Conservation (phyloP, 2,329 filamentous ascomycete species). For the Sphaerulina populicola region DNA sequence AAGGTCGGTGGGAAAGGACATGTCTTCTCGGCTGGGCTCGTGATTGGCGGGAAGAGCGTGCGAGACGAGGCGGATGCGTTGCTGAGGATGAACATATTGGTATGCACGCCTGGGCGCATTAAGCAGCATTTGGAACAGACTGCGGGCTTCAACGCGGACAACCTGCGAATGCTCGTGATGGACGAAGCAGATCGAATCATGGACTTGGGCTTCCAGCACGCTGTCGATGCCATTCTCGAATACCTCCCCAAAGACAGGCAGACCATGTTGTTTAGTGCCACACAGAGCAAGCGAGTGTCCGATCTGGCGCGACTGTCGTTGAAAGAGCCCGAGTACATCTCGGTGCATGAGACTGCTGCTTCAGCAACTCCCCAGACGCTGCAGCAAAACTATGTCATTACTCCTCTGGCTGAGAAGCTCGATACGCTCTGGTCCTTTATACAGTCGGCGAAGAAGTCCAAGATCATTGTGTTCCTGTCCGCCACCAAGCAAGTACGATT, state of each 20-base stretch:
- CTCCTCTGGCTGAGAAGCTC: constrained; percentile 77
- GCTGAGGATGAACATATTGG: constrained; percentile 89
- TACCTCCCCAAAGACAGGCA: constrained; percentile 80
- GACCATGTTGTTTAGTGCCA: constrained; percentile 91
- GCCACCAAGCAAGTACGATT: constrained; percentile 96
- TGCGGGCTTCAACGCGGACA: constrained; percentile 77
- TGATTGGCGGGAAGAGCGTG: constrained; percentile 88
- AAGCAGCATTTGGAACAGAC: constrained; percentile 94
- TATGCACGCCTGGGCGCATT: constrained; percentile 91
- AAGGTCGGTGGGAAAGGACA: constrained; percentile 80
- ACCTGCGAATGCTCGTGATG: constrained; percentile 83
- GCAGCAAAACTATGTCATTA: constrained; percentile 85
- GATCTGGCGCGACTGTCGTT: constrained; percentile 84
- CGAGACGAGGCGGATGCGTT: constrained; percentile 80
- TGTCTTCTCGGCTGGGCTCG: constrained; percentile 79
- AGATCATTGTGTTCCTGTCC: constrained; percentile 91
- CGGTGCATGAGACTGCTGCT: constrained; percentile 75
- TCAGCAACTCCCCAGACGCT: constrained; percentile 74
- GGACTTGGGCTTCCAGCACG: constrained; percentile 91
- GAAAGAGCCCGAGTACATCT: constrained; percentile 85
- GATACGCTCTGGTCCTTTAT: constrained; percentile 91
- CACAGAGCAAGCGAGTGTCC: constrained; percentile 87
- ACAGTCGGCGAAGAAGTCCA: constrained; percentile 79
- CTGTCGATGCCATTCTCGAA: constrained; percentile 85
- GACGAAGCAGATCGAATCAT: constrained; percentile 95